phyloP scores from a whole-genome alignment of 1,284 basidiomycete genomes.

The Pascua guehoae region DNA sequence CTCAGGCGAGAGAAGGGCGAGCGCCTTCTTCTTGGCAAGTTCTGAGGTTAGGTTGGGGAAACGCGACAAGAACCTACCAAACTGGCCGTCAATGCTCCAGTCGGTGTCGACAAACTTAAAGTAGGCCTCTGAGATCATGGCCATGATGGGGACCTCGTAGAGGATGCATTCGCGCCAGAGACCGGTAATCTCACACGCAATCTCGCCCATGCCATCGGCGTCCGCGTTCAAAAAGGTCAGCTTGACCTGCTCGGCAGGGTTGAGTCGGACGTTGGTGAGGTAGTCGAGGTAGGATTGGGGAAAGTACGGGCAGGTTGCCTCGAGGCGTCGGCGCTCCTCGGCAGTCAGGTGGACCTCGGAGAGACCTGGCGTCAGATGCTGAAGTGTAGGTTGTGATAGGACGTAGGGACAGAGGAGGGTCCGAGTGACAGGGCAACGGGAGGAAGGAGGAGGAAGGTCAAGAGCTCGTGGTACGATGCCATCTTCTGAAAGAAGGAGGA shows the following conservation, averaged over 20 bases:
- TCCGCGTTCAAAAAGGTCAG: conserved; percentile 60
- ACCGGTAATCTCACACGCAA: conserved; percentile 72
- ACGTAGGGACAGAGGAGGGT: not conserved
- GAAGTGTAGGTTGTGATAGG: no score
- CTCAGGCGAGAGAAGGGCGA: conserved; percentile 57
- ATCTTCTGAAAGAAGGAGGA: no score
- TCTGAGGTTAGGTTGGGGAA: conserved; percentile 45
- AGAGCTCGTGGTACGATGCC: not conserved
- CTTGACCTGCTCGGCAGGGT: conserved; percentile 70
- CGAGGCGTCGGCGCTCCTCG: conserved; percentile 68
- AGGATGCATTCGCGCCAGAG: conserved; percentile 86
- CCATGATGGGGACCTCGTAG: conserved; percentile 95
- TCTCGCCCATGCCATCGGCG: conserved; percentile 55
- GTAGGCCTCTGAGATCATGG: conserved; percentile 59
- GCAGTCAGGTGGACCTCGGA: conserved; percentile 59
- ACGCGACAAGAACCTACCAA: conserved; percentile 47
- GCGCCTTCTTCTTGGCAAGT: conserved; percentile 67
- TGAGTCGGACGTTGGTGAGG: conserved; percentile 66
- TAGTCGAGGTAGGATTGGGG: conserved; percentile 70
- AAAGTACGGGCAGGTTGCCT: conserved; percentile 71
- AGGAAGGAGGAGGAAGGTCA: not conserved
- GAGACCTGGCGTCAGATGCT: conserved; percentile 57
- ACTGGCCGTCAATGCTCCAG: conserved; percentile 79
- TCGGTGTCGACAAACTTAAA: conserved; percentile 64
- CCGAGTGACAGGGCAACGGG: not conserved